A percentile compares a stretch with the other conserved stretches of the same genome.
Evolutionary conservation across 1,284 basidiomycete species (phyloP).

Genomic region (Jaminaea rosea): DNA sequence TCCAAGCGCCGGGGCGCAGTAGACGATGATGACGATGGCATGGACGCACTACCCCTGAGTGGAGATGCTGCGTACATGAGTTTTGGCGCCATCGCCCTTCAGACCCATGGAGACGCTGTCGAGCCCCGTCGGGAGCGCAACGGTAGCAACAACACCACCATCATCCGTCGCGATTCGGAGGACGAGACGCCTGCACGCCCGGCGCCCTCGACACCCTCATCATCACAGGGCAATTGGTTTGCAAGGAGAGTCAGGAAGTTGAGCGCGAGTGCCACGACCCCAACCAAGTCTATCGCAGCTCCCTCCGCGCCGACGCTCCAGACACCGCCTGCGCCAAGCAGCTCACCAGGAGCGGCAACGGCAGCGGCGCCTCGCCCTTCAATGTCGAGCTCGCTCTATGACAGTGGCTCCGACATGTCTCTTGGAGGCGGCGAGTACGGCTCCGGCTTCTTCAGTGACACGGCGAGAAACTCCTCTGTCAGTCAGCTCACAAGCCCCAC

Average conservation of each 20-base stretch:
- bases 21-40: constrained; percentile 6
- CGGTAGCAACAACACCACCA: constrained; percentile 11
- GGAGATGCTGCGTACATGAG: constrained; percentile 14
- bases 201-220: no score
- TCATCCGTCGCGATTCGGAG: no score
- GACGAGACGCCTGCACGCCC: no score
- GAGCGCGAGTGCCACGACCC: no score
- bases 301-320: no score
- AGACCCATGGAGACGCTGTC: constrained; percentile 13
- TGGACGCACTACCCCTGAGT: neutral
- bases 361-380: neutral
- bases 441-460: neutral
- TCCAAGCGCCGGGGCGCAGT: constrained; percentile 5
- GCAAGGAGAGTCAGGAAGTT: no score
- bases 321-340: no score
- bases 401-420: neutral
- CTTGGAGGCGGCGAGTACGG: constrained; percentile 1
- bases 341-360: no score
- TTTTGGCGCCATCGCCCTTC: constrained; percentile 19
- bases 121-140: constrained; percentile 13
- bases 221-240: no score
- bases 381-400: neutral
- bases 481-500: constrained; percentile 18
- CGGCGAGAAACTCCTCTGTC: neutral
- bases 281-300: no score